These are phyloP conservation scores for Stemphylium vesicarium DNA, from an alignment of 2,329 filamentous ascomycete species.

Conservation along the genomic window DNA sequence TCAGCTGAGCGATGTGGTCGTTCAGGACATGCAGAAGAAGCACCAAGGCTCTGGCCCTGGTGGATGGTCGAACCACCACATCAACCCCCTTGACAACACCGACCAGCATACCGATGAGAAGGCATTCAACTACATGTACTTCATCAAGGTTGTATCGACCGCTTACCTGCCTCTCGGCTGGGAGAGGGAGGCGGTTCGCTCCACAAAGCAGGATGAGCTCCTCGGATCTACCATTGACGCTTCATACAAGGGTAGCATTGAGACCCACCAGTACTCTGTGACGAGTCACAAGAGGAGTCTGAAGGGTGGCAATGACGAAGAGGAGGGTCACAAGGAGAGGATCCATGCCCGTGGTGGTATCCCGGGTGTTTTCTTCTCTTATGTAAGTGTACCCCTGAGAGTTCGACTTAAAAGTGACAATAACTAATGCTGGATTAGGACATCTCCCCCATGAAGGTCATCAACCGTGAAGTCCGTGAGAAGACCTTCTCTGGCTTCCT, in stretches of 20 bases:
- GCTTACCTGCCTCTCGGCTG: conserved; percentile 92
- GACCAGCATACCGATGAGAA: conserved; percentile 79
- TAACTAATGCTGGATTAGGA: conserved; percentile 66
- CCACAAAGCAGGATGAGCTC: conserved; percentile 58
- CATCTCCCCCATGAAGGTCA: conserved; percentile 99
- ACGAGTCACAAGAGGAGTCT: conserved; percentile 95
- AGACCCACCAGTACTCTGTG: conserved; percentile 98
- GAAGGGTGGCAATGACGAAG: conserved; percentile 79
- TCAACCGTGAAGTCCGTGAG: conserved; percentile 88
- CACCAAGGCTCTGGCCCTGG: conserved; percentile 64
- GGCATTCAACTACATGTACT: conserved; percentile 98
- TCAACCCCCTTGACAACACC: conserved; percentile 87
- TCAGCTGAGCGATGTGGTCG: conserved; percentile 76
- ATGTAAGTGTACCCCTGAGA: conserved; percentile 66
- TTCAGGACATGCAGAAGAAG: conserved; percentile 47
- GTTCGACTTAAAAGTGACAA: not conserved
- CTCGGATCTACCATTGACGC: conserved; percentile 49
- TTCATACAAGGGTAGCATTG: conserved; percentile 81
- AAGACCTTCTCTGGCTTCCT: conserved; percentile 94
- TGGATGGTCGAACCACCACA: conserved; percentile 84
- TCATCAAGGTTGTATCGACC: conserved; percentile 96
- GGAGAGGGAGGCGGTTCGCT: conserved; percentile 62
- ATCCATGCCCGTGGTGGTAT: conserved; percentile 90
- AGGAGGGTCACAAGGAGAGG: conserved; percentile 90
- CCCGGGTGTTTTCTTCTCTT: conserved; percentile 97